Base-by-base conservation (phyloP, 202 grass and related monocot species). In the Carex arenaria region DNA sequence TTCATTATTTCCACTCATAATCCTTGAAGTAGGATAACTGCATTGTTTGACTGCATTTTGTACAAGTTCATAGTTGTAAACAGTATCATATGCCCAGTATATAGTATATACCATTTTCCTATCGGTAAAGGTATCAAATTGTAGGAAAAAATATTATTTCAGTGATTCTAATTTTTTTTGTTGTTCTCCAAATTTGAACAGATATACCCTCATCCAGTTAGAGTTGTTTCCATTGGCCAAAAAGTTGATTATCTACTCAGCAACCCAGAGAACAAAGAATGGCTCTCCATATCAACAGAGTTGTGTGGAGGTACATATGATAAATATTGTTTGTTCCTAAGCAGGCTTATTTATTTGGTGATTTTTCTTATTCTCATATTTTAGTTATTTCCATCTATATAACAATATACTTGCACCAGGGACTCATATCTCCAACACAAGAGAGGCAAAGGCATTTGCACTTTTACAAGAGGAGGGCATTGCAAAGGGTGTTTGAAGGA, bases 381-480 rank as follows among this genome's bases (percentile, higher is more conserved):
- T 51, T 82, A 34, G 45, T 10, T 66, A 51, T 79, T 68, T 79
- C 31, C 13, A 36, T 78, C 53, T 78, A 59, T 78, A 12, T 59
- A 63, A 55, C 64, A 74, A 49, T 72, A 38, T 82, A 15, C 40
- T 49, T 87, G 23, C 79, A 62, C 83, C 85, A 99, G 96, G 96
- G 73, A 99, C 96, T 64, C 96, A 99, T 80, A 92, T 99, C 71
- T 87, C 84, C 55, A 99, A 99, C 83, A 99, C 96, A 19, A 88
- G 82, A 63, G 93, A 99, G 26, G 96, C 96, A 53, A 88, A 90
- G 79, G 93, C 91, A 89, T 95, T 95, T 87, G 89, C 93, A 7
- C 96, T 98, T 57, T 78, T 98, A 85, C 93, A 91, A 30, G 96
- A 98, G 53, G 96, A 98, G 89, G 93, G 96, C 85, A 98, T 98